phyloP scores from a whole-genome alignment of 1,284 basidiomycete genomes.

The Marasmius sp. region DNA sequence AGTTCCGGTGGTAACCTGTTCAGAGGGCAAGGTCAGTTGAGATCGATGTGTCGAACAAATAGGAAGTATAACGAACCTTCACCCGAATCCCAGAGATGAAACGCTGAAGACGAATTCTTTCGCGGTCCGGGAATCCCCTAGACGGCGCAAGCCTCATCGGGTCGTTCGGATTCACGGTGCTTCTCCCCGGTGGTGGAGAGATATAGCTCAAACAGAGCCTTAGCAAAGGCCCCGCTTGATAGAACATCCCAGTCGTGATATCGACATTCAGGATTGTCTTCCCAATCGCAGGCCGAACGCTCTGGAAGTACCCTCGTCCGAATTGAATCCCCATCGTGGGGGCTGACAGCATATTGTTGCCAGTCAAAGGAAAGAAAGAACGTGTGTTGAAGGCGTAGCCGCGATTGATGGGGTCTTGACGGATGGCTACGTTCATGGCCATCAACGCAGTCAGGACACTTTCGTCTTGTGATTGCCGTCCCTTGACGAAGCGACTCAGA shows the following conservation, averaged over 20 bases:
- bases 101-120: conserved; percentile 45
- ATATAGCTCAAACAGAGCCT: not conserved
- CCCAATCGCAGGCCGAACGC: conserved; percentile 67
- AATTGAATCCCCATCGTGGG: not conserved
- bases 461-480: not conserved
- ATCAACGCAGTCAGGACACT: not conserved
- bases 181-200: conserved; percentile 17
- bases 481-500: not conserved
- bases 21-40: not conserved
- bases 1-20: not conserved
- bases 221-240: conserved; percentile 41
- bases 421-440: not conserved
- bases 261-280: conserved; percentile 76
- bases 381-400: not conserved
- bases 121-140: conserved; percentile 41
- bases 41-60: not conserved
- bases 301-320: conserved; percentile 76
- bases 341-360: not conserved
- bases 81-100: conserved; percentile 46
- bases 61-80: not conserved
- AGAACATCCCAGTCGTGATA: conserved; percentile 77
- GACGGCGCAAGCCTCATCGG: conserved; percentile 33
- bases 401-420: not conserved
- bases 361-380: not conserved
- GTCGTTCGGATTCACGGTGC: conserved; percentile 33